Evolutionary conservation across 2,329 filamentous ascomycete genomes (phyloP).

Genomic region (Intubia oerlemansii): DNA sequence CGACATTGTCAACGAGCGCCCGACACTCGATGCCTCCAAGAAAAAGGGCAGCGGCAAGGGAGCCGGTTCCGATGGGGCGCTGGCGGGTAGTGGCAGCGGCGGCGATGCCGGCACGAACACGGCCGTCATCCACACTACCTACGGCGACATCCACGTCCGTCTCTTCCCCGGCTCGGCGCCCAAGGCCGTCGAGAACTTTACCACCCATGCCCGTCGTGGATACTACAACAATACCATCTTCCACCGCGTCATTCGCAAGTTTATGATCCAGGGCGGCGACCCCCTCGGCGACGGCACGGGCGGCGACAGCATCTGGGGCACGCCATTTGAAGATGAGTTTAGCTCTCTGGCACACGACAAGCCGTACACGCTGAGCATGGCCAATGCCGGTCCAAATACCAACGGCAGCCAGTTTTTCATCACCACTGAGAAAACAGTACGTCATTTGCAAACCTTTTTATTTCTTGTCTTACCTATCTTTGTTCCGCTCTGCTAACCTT

Average conservation of each 20-base stretch:
- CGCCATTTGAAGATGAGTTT: constrained; percentile 84
- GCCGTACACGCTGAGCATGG: constrained; percentile 93
- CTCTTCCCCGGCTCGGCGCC: constrained; percentile 86
- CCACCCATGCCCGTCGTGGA: constrained; percentile 67
- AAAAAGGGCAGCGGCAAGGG: constrained; percentile 18
- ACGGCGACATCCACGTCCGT: constrained; percentile 83
- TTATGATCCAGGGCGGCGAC: constrained; percentile 88
- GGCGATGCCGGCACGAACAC: constrained; percentile 42
- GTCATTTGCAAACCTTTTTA: constrained; percentile 14
- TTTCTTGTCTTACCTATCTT: background rate
- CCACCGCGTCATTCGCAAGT: constrained; percentile 90
- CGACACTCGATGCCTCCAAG: constrained; percentile 23
- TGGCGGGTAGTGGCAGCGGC: background rate
- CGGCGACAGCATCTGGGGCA: constrained; percentile 84
- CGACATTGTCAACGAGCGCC: constrained; percentile 90
- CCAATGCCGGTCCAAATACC: constrained; percentile 85
- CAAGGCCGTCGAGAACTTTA: constrained; percentile 92
- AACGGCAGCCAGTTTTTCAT: constrained; percentile 98
- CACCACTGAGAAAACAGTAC: constrained; percentile 82
- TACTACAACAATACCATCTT: constrained; percentile 99
- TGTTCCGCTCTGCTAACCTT: background rate
- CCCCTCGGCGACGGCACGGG: constrained; percentile 76
- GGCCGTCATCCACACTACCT: constrained; percentile 77
- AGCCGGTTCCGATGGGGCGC: too few species aligned
- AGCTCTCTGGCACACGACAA: constrained; percentile 82